A percentile compares a stretch with the other conserved stretches of the same genome.
Conservation (phyloP, 768 basidiomycete species). For the Hydnum rufescens region DNA sequence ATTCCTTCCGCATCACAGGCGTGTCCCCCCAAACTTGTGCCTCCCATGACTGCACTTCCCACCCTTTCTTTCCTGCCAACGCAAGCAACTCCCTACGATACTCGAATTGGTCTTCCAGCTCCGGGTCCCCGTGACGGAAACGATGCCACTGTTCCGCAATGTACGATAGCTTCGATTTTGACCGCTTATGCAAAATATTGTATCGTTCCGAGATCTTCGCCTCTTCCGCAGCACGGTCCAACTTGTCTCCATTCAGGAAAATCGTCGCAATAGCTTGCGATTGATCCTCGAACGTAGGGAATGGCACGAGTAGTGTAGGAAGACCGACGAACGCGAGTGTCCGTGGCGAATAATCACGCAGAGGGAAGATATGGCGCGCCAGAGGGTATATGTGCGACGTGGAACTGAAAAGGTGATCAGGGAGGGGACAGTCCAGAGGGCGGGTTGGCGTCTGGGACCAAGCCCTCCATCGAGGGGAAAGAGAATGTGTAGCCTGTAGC, state of each 20-base stretch:
- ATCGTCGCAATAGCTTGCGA: slow-evolving; percentile 26
- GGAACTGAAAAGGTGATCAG: slow-evolving; percentile 38
- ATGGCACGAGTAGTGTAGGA: slow-evolving; percentile 37
- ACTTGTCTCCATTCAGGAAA: too few species aligned
- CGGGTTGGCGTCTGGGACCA: slow-evolving; percentile 18
- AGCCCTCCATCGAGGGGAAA: too few species aligned
- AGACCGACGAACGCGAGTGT: slow-evolving; percentile 51
- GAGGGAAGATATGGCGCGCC: slow-evolving; percentile 46
- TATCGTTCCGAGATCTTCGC: too few species aligned
- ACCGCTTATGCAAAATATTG: too few species aligned
- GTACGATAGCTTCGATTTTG: too few species aligned
- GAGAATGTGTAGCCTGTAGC: slow-evolving; percentile 57
- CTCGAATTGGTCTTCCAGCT: neutral
- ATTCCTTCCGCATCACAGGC: neutral
- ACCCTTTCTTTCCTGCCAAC: neutral
- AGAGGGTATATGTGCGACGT: slow-evolving; percentile 51
- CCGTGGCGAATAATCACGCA: slow-evolving; percentile 26
- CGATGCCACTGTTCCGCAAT: neutral
- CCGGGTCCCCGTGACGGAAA: neutral
- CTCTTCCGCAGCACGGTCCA: too few species aligned
- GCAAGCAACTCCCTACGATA: neutral
- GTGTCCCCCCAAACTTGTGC: neutral
- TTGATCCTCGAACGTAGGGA: slow-evolving; percentile 66
- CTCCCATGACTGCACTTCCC: neutral
- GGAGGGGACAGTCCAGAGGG: too few species aligned